These are phyloP conservation scores for Acephala macrosclerotiorum DNA, from an alignment of 2,329 filamentous ascomycete species.

Conservation along the genomic window DNA sequence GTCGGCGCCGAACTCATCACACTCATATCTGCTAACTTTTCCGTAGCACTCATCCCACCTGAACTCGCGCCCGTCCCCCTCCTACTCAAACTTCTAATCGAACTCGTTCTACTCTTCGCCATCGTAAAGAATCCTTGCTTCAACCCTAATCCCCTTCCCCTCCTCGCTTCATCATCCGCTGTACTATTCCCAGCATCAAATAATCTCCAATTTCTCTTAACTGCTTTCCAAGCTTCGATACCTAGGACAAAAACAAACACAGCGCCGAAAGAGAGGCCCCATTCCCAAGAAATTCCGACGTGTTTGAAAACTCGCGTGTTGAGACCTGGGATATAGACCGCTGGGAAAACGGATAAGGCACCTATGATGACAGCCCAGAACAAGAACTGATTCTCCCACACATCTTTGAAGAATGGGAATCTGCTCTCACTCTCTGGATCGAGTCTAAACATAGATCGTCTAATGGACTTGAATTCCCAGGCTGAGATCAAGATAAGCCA, in stretches of 20 bases:
- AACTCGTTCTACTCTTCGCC: slow-evolving; percentile 39
- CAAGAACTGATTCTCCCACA: slow-evolving; percentile 67
- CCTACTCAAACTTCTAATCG: slow-evolving; percentile 26
- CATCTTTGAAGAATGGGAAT: slow-evolving; percentile 49
- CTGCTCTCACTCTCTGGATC: slow-evolving; percentile 48
- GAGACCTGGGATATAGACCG: slow-evolving; percentile 70
- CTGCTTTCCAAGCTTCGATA: slow-evolving; percentile 68
- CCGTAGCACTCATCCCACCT: slow-evolving; percentile 18
- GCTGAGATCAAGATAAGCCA: slow-evolving; percentile 64
- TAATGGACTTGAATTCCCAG: slow-evolving; percentile 66
- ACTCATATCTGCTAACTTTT: slow-evolving; percentile 28
- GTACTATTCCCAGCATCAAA: slow-evolving; percentile 40
- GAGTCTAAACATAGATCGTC: slow-evolving; percentile 64
- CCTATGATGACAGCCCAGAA: slow-evolving; percentile 63
- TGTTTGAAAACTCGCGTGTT: slow-evolving; percentile 70
- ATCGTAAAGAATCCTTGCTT: slow-evolving; percentile 45
- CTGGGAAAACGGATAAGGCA: slow-evolving; percentile 60
- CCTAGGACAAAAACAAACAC: slow-evolving; percentile 65
- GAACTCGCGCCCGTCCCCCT: slow-evolving; percentile 17
- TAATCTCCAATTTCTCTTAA: slow-evolving; percentile 54
- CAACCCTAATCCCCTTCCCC: slow-evolving; percentile 34
- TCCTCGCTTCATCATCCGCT: slow-evolving; percentile 18
- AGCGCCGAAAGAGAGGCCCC: slow-evolving; percentile 66
- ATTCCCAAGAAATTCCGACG: slow-evolving; percentile 68
- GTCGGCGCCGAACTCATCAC: slow-evolving; percentile 9